phyloP scores from a whole-genome alignment of 2,329 filamentous ascomycete genomes.

The Aspergillus piperis region DNA sequence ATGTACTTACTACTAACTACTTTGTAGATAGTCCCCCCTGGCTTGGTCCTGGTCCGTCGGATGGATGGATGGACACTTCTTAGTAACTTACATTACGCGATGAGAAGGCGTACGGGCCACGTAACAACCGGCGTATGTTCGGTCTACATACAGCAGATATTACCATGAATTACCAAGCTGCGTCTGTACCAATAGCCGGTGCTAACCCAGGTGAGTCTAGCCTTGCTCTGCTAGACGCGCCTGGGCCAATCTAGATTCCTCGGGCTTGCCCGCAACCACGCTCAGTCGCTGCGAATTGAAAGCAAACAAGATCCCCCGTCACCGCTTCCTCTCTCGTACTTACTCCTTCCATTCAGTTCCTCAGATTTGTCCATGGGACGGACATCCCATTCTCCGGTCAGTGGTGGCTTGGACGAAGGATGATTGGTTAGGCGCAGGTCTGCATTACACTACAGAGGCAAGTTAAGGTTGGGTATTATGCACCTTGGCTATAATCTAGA shows the following conservation, averaged over 20 bases:
- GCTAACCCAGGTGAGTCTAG: neutral
- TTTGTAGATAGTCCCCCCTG: no score
- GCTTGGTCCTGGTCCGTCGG: neutral
- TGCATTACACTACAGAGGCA: neutral
- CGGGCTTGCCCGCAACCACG: slow-evolving; percentile 2
- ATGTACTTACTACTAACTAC: neutral
- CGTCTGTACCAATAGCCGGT: neutral
- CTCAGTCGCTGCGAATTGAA: no score
- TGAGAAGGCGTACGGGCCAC: neutral
- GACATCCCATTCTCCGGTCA: neutral
- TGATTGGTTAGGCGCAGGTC: neutral
- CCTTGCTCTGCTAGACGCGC: neutral
- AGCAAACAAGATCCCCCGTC: neutral
- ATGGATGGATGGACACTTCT: neutral
- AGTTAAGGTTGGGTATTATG: neutral
- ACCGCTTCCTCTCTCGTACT: neutral
- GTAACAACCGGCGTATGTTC: neutral
- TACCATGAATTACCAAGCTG: neutral
- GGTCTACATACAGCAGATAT: neutral
- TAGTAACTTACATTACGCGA: neutral
- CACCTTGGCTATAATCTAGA: neutral
- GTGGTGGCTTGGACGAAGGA: neutral
- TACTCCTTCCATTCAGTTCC: neutral
- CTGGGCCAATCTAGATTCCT: slow-evolving; percentile 11
- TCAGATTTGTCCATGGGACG: neutral